These are phyloP conservation scores for Aaosphaeria arxii DNA, from an alignment of 2,329 filamentous ascomycete genomes.

Conservation along the genomic window DNA sequence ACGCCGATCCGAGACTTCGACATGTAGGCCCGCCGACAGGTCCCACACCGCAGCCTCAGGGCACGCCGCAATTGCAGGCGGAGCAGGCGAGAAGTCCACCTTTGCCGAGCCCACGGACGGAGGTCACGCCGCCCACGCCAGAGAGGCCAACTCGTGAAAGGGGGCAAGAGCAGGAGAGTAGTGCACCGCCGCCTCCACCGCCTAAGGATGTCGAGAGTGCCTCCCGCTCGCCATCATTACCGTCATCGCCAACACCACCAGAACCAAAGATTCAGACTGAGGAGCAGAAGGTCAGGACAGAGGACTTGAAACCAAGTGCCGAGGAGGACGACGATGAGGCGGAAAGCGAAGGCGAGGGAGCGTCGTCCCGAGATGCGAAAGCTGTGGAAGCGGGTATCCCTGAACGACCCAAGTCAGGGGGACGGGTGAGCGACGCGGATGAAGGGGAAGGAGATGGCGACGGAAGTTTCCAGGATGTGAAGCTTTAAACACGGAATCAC, in stretches of 20 bases:
- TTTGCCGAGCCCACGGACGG: constrained; percentile 45
- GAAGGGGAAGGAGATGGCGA: constrained; percentile 6
- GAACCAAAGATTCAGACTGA: constrained; percentile 29
- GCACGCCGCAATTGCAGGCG: constrained; percentile 5
- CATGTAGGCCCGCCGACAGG: constrained; percentile 44
- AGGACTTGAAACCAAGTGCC: constrained; percentile 24
- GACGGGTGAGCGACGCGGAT: constrained; percentile 26
- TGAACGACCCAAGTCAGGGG: constrained; percentile 20
- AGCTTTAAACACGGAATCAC: constrained; percentile 10
- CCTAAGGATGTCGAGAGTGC: constrained; percentile 22
- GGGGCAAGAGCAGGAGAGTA: constrained; percentile 12
- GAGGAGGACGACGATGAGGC: constrained; percentile 21
- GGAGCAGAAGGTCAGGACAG: constrained; percentile 33
- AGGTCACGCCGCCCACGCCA: constrained; percentile 52
- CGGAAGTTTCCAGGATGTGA: constrained; percentile 34
- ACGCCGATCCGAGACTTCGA: constrained; percentile 69
- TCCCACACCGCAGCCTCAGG: constrained; percentile 16
- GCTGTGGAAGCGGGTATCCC: constrained; percentile 26
- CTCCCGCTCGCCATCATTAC: no score
- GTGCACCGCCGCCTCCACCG: constrained; percentile 32
- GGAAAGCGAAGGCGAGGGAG: constrained; percentile 15
- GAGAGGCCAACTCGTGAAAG: constrained; percentile 33
- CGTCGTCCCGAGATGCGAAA: constrained; percentile 16
- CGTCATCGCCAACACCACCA: constrained; percentile 12
- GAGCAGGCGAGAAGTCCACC: constrained; percentile 21